These are phyloP conservation scores for Myochromella boudieri DNA, from an alignment of 768 basidiomycete species.

Conservation along the genomic window DNA sequence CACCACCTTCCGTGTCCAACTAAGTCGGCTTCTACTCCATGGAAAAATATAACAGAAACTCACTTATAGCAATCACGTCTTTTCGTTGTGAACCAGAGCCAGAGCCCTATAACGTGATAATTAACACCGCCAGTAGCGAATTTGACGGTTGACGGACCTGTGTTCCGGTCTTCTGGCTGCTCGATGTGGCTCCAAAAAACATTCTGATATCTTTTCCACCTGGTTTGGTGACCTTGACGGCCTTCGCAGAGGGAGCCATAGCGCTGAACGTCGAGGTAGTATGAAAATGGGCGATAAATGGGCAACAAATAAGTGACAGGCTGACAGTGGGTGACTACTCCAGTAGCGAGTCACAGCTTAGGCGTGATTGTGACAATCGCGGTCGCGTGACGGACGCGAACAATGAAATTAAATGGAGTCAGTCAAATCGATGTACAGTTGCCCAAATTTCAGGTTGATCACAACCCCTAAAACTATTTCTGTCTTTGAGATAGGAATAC, in stretches of 20 bases:
- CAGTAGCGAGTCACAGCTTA: no score
- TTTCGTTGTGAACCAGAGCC: conserved; percentile 16
- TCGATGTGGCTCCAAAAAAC: conserved; percentile 32
- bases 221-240: conserved; percentile 24
- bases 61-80: conserved; percentile 29
- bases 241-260: conserved; percentile 23
- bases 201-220: conserved; percentile 37
- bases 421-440: no score
- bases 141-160: conserved; percentile 7
- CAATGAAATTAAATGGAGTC: no score
- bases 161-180: conserved; percentile 10
- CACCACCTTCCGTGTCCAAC: conserved; percentile 18
- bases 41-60: conserved; percentile 2
- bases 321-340: no score
- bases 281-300: no score
- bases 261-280: no score
- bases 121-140: not conserved
- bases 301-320: no score
- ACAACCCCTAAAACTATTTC: no score
- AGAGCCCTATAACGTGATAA: conserved; percentile 9
- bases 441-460: no score
- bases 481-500: no score
- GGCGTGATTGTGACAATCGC: no score
- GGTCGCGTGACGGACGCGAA: no score
- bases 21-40: not conserved